phyloP scores from a whole-genome alignment of 176 grass and related monocot species.

The Otatea glauca region DNA sequence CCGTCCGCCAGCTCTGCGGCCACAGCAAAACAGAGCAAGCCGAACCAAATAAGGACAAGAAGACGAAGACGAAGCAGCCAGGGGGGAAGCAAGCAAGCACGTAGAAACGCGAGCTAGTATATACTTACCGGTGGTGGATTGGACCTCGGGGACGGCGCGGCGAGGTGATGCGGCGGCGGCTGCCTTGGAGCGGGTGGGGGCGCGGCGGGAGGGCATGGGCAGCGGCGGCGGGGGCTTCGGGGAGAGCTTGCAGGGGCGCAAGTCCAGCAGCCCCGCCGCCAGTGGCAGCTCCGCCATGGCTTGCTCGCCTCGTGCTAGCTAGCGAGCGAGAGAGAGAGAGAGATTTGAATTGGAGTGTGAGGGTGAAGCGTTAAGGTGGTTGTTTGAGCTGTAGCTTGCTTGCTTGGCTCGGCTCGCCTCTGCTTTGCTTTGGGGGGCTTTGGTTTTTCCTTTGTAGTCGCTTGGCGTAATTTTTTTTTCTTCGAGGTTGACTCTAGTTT shows the following conservation, averaged over 20 bases:
- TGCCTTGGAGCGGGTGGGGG: constrained; percentile 17
- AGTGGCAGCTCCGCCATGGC: constrained; percentile 80
- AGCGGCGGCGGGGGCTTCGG: constrained; percentile 41
- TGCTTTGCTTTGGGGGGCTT: neutral
- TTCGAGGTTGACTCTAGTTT: too few relatives aligned
- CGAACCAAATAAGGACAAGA: neutral
- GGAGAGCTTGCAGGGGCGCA: constrained; percentile 58
- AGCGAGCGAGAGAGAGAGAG: constrained; percentile 26
- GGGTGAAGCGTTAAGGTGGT: neutral
- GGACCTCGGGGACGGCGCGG: constrained; percentile 48
- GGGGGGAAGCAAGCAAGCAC: neutral
- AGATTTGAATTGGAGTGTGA: constrained; percentile 12
- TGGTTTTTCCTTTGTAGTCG: too few relatives aligned
- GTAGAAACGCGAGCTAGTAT: neutral
- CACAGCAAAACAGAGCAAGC: neutral
- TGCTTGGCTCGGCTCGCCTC: neutral
- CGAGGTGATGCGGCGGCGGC: constrained; percentile 39
- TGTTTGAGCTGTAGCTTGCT: neutral
- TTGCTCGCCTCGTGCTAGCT: neutral
- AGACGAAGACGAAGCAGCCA: neutral
- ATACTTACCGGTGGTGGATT: constrained; percentile 56
- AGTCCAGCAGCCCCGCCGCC: constrained; percentile 49
- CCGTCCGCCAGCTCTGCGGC: constrained; percentile 72
- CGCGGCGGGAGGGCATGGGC: neutral
- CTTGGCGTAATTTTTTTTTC: too few relatives aligned